Evolutionary conservation across 2,329 filamentous ascomycete species (phyloP).

Genomic region (Periconia sp.): DNA sequence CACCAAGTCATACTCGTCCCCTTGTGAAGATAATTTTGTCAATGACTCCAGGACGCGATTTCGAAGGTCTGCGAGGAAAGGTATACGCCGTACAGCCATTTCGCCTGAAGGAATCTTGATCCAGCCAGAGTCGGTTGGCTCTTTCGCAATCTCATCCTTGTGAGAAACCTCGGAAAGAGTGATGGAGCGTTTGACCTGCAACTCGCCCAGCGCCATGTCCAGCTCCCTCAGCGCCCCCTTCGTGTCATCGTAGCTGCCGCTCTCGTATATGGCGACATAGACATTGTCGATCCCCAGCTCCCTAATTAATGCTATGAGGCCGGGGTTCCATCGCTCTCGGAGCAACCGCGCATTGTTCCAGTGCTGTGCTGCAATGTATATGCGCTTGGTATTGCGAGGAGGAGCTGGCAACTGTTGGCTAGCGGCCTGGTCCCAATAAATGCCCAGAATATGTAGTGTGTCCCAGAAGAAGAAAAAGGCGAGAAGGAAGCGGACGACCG

Average conservation of each 20-base stretch:
- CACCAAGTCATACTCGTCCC: constrained; percentile 62
- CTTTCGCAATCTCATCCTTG: constrained; percentile 40
- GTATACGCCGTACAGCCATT: constrained; percentile 68
- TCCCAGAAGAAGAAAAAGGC: constrained; percentile 27
- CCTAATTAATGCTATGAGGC: constrained; percentile 63
- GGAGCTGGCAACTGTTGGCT: constrained; percentile 14
- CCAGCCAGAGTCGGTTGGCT: constrained; percentile 59
- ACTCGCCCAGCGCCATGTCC: constrained; percentile 58
- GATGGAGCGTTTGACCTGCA: constrained; percentile 62
- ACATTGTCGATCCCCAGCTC: constrained; percentile 68
- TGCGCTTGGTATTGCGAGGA: constrained; percentile 35
- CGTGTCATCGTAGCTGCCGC: constrained; percentile 72
- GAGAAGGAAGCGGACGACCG: constrained; percentile 23
- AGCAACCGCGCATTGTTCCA: constrained; percentile 71
- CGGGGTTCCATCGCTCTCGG: constrained; percentile 66
- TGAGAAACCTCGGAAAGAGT: constrained; percentile 63
- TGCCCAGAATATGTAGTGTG: constrained; percentile 23
- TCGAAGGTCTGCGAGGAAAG: constrained; percentile 68
- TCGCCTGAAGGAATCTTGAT: constrained; percentile 58
- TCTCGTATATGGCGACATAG: constrained; percentile 71
- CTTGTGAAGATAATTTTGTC: constrained; percentile 56
- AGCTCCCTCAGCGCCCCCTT: constrained; percentile 66
- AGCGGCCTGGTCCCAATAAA: constrained; percentile 24
- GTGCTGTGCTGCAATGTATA: constrained; percentile 74
- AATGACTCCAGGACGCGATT: constrained; percentile 70